A percentile compares a stretch with the other conserved stretches of the same genome.
Conservation (phyloP, 192 early-diverging fungal species). For the Dissophora globulifera region DNA sequence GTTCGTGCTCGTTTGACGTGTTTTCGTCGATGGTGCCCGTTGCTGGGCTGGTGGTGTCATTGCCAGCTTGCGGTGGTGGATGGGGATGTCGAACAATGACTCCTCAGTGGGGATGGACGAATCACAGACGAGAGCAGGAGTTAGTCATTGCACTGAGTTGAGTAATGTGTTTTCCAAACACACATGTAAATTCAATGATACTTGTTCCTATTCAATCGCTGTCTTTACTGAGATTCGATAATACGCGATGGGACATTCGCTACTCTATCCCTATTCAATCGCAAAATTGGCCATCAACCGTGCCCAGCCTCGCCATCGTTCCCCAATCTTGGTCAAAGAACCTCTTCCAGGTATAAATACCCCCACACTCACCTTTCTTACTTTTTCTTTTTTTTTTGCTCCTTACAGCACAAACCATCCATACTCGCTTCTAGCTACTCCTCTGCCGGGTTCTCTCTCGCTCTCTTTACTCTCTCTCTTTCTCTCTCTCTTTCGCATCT, state of each 20-base stretch:
- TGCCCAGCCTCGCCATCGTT: too few relatives aligned
- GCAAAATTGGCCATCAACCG: too few relatives aligned
- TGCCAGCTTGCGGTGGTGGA: slow-evolving; percentile 21
- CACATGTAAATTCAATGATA: too few relatives aligned
- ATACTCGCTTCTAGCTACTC: too few relatives aligned
- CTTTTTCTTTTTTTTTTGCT: too few relatives aligned
- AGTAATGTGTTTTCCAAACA: background rate
- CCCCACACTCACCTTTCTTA: slow-evolving; percentile 17
- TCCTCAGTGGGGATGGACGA: slow-evolving; percentile 27
- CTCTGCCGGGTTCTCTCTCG: too few relatives aligned
- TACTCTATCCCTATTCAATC: slow-evolving; percentile 12
- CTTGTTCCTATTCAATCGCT: too few relatives aligned
- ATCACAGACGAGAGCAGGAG: slow-evolving; percentile 37
- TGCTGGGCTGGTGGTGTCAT: slow-evolving; percentile 32
- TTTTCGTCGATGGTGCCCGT: slow-evolving; percentile 28
- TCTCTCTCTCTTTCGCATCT: background rate
- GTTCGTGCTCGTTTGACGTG: slow-evolving; percentile 32
- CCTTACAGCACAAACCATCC: slow-evolving; percentile 38
- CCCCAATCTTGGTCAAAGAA: slow-evolving; percentile 5
- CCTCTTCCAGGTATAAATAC: slow-evolving; percentile 35
- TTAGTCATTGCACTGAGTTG: slow-evolving; percentile 1
- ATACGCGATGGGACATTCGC: slow-evolving; percentile 11
- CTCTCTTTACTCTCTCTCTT: too few relatives aligned
- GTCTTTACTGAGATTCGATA: too few relatives aligned
- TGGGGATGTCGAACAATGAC: slow-evolving; percentile 17